Base-by-base conservation (phyloP, 352 stramenopile species). In the Phytopythium sindhum region DNA sequence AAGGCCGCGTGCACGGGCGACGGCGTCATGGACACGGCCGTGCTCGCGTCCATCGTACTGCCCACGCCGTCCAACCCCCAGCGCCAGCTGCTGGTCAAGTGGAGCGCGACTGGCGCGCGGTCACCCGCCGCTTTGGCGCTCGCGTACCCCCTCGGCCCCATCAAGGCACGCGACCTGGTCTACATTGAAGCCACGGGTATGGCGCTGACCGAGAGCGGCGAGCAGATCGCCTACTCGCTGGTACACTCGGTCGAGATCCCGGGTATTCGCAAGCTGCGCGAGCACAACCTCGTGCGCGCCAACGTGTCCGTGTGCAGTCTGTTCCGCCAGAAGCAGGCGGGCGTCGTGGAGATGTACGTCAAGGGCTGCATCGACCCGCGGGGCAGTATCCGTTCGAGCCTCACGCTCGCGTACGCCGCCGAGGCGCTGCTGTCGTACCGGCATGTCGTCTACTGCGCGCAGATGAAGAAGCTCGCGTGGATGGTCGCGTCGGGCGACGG, bases 401-500 rank as follows among this genome's bases (percentile, higher is more conserved):
- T 78, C 12, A 56, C 69, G 21, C 70, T 78, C 48, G 63, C 56
- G 17, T 60, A 69, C 58, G 72, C 72, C 23, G 56, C 72, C 4
- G 65, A 78, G 21, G 65, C 65, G n/a, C 51, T 78, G 42, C 39
- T 78, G 42, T 78, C 72, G 11, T 75, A 67, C 52, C 72, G 70
- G 19, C 62, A 59, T 48, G 63, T 69, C 41, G 60, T 69, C 29
- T 28, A 69, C 29, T 88, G 78, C 53, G 78, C 68, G 23, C 75
- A 81, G 58, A 87, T 87, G 76, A 87, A 89, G 61, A 91, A 91
- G 60, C 69, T 91, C 33, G 67, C 70, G 55, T 90, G 81, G 82
- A 72, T 78, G 65, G 9, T 78, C 28, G 53, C 63, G 42, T 41
- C 17, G 15, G 55, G 41, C 21, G 26, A 48, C 54, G 54, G 54